Base-by-base conservation (phyloP, 2,329 filamentous ascomycete species). In the Curvularia spicifera region DNA sequence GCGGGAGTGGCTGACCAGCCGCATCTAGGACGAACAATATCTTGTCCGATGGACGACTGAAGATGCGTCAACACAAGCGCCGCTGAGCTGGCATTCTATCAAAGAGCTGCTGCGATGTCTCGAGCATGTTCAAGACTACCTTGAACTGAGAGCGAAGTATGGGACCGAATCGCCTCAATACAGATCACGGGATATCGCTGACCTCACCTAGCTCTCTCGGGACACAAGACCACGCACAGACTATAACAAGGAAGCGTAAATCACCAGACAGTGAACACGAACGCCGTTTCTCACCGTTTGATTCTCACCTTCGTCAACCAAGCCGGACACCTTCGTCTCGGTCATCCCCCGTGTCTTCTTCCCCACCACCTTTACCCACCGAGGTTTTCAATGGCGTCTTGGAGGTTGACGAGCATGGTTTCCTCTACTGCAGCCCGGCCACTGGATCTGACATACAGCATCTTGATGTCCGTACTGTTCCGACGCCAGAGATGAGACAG, bases 21-120 rank as follows among this genome's bases (percentile, higher is more conserved):
- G 35, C 10, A 13, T 57, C 40, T 64, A 78, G 75, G 71, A 71
- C 4, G 80, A 81, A 52, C 71, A 82, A 35, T 82, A 78, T 51
- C 71, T 82, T 0, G 71, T 82, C 0, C 65, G 67, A 37, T 82
- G 80, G 80, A 69, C 65, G 1, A 58, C 67, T 0, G 53, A 64
- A 0, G 20, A 33, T 0, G 24, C 51, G 3, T 54, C 59, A 4
- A 50, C 59, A 2, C 58, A 56, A 3, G 64, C 74, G 0, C 73
- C 79, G 1, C 65, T 76, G 3, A 80, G 78, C 5, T 83, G 81
- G 81, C 81, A 83, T 51, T 39, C 60, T 1, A 33, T 82, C 0
- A 55, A 69, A 0, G 80, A 82, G 50, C 71, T 83, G 0, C 58
- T 60, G 0, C 48, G 66, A 5, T 78, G 76, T 35, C 68, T 82